Evolutionary conservation across 352 stramenopile genomes (phyloP), one percentile per base, ranked within the genome.

Genomic region (Phytophthora macrochlamydospora): DNA sequence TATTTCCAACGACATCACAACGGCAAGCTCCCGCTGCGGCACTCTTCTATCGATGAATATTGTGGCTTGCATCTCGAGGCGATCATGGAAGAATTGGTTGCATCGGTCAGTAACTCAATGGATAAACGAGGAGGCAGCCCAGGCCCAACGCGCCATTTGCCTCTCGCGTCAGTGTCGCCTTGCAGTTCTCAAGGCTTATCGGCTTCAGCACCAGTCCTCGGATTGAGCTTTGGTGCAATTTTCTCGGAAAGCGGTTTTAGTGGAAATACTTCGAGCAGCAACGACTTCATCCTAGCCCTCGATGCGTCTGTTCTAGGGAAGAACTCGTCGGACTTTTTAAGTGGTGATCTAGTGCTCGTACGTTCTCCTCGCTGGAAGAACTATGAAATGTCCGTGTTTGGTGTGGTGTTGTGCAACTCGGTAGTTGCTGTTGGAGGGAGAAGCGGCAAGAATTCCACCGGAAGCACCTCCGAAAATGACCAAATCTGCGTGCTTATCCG

Each of bases 221-320:
- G 65, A 12, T 62, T 90, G 28, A 89, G 67, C 56, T 64, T 81
- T 11, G 82, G 73, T n/a, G 72, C 71, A 8, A 89, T 93, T 43
- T 90, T 90, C 59, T 79, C 79, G 12, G 85, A 93, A 50, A 93
- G 85, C 59, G 85, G 79, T 3, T 93, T 91, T 59, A 87, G 68
- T 4, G 82, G 80, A 18, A 71, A 58, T 6, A 73, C 64, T 6
- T 60, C 60, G 13, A 75, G 55, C 37, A 78, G 62, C 29, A 76
- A 79, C 51, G 85, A 93, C 53, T 88, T 74, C 43, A 89, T 93
- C 50, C 53, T 91, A 40, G 86, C 82, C 3, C 90, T 93, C 64
- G 67, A 83, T 50, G 51, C 56, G 3, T 68, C 65, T 38, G 45
- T 18, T 30, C 68, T 71, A 8, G 48, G 43, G 7, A 66, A 65